Conservation (phyloP, 73 alveolate genomes). For the Tetrahymena borealis region DNA sequence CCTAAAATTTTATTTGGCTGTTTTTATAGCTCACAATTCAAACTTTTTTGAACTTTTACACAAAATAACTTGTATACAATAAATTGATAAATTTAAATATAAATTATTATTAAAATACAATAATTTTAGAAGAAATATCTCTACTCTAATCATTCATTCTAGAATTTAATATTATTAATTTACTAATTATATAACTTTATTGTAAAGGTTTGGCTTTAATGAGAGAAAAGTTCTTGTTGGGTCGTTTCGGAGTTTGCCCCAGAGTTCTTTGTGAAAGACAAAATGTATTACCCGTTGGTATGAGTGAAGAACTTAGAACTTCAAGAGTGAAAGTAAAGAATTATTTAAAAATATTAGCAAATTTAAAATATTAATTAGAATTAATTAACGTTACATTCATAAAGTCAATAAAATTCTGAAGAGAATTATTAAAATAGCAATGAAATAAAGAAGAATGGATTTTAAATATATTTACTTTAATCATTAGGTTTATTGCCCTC, state of each 20-base stretch:
- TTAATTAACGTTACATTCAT: background rate
- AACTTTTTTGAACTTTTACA: no score
- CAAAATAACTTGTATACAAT: no score
- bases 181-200: background rate
- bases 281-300: constrained; percentile 87
- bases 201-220: constrained; percentile 75
- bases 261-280: constrained; percentile 91
- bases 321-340: constrained; percentile 90
- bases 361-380: background rate
- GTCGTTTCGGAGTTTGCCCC: constrained; percentile 95
- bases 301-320: constrained; percentile 89
- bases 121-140: no score
- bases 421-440: no score
- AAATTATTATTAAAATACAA: no score
- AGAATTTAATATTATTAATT: background rate
- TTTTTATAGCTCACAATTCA: no score
- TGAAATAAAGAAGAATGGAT: no score
- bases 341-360: no score
- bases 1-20: no score
- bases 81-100: no score
- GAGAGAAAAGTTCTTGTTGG: constrained; percentile 88
- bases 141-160: background rate
- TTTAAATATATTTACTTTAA: no score
- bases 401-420: background rate
- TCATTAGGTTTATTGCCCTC: constrained; percentile 81